Base-by-base conservation (phyloP, 2,329 filamentous ascomycete species). In the Alternaria tenuissima region DNA sequence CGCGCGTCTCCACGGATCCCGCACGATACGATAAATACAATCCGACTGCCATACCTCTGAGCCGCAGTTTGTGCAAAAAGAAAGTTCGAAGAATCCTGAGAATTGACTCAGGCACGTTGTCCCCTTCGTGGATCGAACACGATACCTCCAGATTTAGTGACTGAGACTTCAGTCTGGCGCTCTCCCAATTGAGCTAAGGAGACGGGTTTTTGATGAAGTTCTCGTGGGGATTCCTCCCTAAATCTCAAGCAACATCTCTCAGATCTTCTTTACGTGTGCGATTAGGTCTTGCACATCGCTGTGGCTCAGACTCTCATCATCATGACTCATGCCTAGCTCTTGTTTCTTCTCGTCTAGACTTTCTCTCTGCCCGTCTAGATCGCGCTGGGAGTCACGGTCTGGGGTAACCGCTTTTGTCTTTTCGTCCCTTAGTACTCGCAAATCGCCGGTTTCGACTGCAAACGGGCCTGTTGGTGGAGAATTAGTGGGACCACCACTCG, bases 151-250 rank as follows among this genome's bases (percentile, higher is more conserved):
- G 39, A 24, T 28, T 42, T 42, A 42, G 39, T 42, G 52, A 55
- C 52, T 38, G 52, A 55, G 41, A 55, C 52, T 55, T 55, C 52
- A 46, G 52, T 55, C 52, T 55, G 52, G 52, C 52, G 52, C 52
- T 55, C 52, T 55, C 52, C 52, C 52, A 55, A 55, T 55, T 55
- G 52, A 55, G 52, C 52, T 55, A 55, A 55, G 52, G 52, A 55
- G 52, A 55, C 52, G 22, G 9, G 3, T 28, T 24, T 43, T 48
- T 48, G n/a, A 30, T 48, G n/a, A 30, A 11, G 3, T 20, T 30
- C 0, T 26, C 16, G 14, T 7, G 30, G 8, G 3, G 5, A 36
- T n/a, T 4, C 14, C 9, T 14, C 46, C 8, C 3, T 16, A 34
- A 9, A 2, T 4, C 14, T 5, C 14, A 16, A 7, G 0, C 6